A percentile compares a stretch with the other conserved stretches of the same genome.
Evolutionary conservation across 148 eudicot genomes (phyloP).

Genomic region (Heliosperma pusillum): DNA sequence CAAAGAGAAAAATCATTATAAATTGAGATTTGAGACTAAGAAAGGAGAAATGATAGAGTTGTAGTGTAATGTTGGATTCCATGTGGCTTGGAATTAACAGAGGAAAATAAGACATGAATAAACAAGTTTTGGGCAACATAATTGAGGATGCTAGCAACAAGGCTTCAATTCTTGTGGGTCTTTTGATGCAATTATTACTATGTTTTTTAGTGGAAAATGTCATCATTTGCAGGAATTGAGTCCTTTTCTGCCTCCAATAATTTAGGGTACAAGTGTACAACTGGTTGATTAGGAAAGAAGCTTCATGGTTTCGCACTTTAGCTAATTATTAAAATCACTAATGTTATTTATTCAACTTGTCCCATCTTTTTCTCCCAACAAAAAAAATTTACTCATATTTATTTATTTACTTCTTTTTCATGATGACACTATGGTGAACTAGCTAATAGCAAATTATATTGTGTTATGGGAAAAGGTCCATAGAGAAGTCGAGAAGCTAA

Average conservation of each 20-base stretch:
- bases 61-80: no score
- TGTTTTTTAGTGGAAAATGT: slow-evolving; percentile 11
- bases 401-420: no score
- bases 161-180: slow-evolving; percentile 8
- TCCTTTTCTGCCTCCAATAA: neutral
- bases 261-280: neutral
- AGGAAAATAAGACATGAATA: neutral
- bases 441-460: no score
- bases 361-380: neutral
- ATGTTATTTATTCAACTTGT: neutral
- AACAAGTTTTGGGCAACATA: neutral
- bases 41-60: no score
- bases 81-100: neutral
- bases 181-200: slow-evolving; percentile 3
- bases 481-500: no score
- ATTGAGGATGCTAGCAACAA: neutral
- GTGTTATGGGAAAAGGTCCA: no score
- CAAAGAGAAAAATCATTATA: no score
- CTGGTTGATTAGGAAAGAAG: neutral
- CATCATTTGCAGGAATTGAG: slow-evolving; percentile 4
- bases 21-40: no score
- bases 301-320: neutral
- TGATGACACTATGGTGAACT: no score
- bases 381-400: no score
- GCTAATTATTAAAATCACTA: no score